Base-by-base conservation (phyloP, 1,139 yeast genomes). In the Yamadazyma songkhlaensis region DNA sequence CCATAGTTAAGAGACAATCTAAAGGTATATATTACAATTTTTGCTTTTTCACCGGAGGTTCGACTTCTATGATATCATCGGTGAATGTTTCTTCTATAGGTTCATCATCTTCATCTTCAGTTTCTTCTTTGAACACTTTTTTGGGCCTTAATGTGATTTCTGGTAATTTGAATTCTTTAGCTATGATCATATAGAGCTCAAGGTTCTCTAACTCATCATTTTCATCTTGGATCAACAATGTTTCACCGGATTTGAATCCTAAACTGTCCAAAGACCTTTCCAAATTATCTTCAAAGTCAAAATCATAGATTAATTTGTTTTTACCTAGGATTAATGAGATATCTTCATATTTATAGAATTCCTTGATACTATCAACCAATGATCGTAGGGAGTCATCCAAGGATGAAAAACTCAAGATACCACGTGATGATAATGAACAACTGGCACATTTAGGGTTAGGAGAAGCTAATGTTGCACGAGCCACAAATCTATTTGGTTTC, bases 221-320 rank as follows among this genome's bases (percentile, higher is more conserved):
- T 35, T 88, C 96, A 59, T 92, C 98, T 41, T 84, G 80, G 10
- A 92, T 71, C 2, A 85, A 73, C 10, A 92, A 36, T 24, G 81
- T 67, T 15, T 79, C 74, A 4, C 90, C 92, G 32, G 68, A 64
- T 7, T 50, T 52, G 24, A 90, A 64, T 5, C 83, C 84, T 15
- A 92, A 59, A 2, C 77, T 77, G 0, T 48, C 43, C 15, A 92
- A 60, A 0, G 70, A 58, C 31, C 64, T 68, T 0, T 65, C 67
- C 8, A 72, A 51, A 51, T 90, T 83, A 53, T 90, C 97, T 37
- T 88, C 96, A 58, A 87, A 88, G 53, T 94, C 99, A 36, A 72
- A 72, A 59, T 94, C 98, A 52, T 87, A 88, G 9, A 94, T 61
- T 43, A 92, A 68, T 45, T 74, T 76, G 25, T 81, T 78, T 15